Conservation (phyloP, 768 basidiomycete genomes). For the Boletus rubropictus region DNA sequence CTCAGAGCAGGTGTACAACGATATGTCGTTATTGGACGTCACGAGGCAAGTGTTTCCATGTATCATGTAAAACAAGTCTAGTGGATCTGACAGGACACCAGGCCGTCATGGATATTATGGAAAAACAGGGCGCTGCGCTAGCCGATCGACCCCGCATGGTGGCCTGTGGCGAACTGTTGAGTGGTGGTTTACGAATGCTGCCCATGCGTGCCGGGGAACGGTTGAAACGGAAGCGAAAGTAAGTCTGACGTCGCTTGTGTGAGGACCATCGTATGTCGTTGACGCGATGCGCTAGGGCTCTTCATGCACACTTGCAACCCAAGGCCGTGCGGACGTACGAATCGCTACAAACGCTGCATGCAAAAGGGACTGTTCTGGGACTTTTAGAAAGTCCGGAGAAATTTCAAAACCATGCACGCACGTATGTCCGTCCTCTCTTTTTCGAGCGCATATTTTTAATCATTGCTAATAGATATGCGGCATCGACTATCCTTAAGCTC, state of each 20-base stretch:
- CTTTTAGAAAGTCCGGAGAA: conserved; percentile 10
- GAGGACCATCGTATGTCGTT: not conserved
- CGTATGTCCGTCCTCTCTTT: conserved; percentile 33
- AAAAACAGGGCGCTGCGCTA: conserved; percentile 46
- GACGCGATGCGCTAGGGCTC: conserved; percentile 32
- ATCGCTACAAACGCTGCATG: conserved; percentile 36
- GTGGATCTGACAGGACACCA: conserved; percentile 21
- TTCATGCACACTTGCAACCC: conserved; percentile 50
- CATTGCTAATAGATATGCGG: conserved; percentile 11
- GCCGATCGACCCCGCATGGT: conserved; percentile 46
- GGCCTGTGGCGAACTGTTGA: conserved; percentile 44
- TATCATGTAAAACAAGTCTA: too few relatives aligned
- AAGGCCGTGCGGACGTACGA: conserved; percentile 41
- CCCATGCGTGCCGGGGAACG: conserved; percentile 45
- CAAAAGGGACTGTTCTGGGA: conserved; percentile 6
- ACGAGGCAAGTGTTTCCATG: conserved; percentile 4
- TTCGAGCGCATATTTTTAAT: conserved; percentile 17
- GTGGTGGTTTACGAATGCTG: conserved; percentile 48
- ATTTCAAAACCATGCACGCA: conserved; percentile 21
- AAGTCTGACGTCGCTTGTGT: not conserved
- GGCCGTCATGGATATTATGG: conserved; percentile 55
- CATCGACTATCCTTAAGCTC: conserved; percentile 12
- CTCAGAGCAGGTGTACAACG: conserved; percentile 39
- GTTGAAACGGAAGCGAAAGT: conserved; percentile 52
- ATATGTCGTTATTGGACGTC: conserved; percentile 19